phyloP scores from a whole-genome alignment of 305 asterid genomes.

The Salvia sclarea region DNA sequence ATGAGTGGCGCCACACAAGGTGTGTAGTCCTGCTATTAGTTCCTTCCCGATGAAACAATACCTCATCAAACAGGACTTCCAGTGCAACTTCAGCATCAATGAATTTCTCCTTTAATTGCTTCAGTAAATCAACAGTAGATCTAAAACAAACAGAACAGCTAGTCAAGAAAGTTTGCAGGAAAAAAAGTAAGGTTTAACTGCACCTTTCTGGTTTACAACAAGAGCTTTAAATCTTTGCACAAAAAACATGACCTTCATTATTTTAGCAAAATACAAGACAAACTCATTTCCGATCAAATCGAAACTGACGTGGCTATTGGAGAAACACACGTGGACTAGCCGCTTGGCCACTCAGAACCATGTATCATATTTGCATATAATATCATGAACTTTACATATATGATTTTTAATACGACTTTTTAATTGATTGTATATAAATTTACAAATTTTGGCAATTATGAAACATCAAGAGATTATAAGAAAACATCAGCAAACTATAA shows the following conservation, averaged over 20 bases:
- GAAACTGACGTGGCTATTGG: not conserved
- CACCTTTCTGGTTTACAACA: not conserved
- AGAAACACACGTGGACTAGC: not conserved
- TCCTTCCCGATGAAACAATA: slow-evolving; percentile 32
- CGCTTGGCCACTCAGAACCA: not conserved
- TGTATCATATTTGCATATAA: not conserved
- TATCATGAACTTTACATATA: not conserved
- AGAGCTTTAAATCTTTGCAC: not conserved
- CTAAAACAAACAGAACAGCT: slow-evolving; percentile 43
- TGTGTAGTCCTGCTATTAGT: slow-evolving; percentile 9
- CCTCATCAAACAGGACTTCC: slow-evolving; percentile 79
- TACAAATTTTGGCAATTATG: not conserved
- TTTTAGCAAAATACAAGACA: not conserved
- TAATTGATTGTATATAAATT: not conserved
- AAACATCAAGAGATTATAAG: not conserved
- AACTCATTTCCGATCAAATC: not conserved
- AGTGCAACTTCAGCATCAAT: slow-evolving; percentile 45
- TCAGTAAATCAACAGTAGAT: slow-evolving; percentile 62
- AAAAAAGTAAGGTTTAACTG: not conserved
- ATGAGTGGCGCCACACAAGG: not conserved
- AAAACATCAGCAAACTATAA: not conserved
- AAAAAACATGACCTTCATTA: not conserved
- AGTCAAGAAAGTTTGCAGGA: slow-evolving; percentile 21
- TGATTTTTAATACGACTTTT: not conserved
- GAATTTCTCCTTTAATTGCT: slow-evolving; percentile 59